Percentiles rank a stretch among this genome's conserved stretches.
phyloP scores from a whole-genome alignment of 495 filamentous ascomycete species.

The Parachaetomium inaequale region DNA sequence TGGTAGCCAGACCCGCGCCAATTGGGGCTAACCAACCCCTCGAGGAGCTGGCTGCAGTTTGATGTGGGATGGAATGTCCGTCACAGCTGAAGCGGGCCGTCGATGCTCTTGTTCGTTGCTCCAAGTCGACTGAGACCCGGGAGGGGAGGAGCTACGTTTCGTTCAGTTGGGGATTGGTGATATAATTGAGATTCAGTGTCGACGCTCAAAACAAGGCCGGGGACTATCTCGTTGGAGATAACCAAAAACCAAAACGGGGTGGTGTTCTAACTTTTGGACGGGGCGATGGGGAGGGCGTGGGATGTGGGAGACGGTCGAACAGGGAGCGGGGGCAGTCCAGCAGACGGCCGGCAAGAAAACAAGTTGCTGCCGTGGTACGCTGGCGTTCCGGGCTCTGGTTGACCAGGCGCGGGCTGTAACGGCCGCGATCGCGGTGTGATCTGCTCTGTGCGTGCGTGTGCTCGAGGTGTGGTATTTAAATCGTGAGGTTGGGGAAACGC shows the following conservation, averaged over 20 bases:
- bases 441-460: not conserved
- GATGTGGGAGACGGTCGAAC: not conserved
- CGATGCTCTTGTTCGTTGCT: not conserved
- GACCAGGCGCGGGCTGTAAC: not conserved
- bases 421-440: not conserved
- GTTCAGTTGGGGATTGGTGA: too few species aligned
- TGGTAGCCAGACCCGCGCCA: not conserved
- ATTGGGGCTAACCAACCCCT: not conserved
- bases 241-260: not conserved
- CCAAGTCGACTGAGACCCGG: not conserved
- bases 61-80: not conserved
- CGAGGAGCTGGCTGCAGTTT: not conserved
- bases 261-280: too few species aligned
- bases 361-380: slow-evolving; percentile 1
- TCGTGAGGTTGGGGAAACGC: slow-evolving; percentile 19
- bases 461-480: not conserved
- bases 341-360: not conserved
- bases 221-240: too few species aligned
- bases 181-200: too few species aligned
- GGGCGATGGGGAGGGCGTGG: not conserved
- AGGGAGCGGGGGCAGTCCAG: not conserved
- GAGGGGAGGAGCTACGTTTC: not conserved
- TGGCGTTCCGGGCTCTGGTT: not conserved
- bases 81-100: not conserved
- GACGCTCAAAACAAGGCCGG: too few species aligned